Percentiles rank a stretch among this genome's conserved stretches.
Evolutionary conservation across 441 rosid species (phyloP).

Genomic region (Syzygium syzygioides): DNA sequence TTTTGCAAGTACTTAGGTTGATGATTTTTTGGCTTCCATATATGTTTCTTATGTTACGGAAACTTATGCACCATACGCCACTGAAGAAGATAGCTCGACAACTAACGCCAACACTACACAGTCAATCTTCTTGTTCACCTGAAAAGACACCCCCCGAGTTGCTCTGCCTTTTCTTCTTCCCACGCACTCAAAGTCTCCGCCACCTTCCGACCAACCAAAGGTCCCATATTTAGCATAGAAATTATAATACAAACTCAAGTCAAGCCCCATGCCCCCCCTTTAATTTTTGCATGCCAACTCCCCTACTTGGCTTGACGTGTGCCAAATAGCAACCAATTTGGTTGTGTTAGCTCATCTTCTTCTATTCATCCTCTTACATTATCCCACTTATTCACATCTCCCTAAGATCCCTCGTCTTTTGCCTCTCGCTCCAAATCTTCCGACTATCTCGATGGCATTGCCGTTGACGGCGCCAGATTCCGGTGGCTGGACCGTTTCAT

Average conservation of each 20-base stretch:
- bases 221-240: background rate
- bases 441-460: conserved; percentile 42
- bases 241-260: background rate
- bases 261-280: background rate
- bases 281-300: background rate
- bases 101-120: conserved; percentile 23
- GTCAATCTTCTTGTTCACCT: conserved; percentile 52
- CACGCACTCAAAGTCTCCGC: background rate
- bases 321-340: conserved; percentile 22
- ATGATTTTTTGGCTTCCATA: background rate
- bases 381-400: background rate
- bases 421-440: conserved; percentile 5
- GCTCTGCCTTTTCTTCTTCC: conserved; percentile 14
- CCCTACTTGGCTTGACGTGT: conserved; percentile 14
- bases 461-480: conserved; percentile 44
- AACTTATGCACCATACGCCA: background rate
- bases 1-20: background rate
- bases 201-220: conserved; percentile 19
- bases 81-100: conserved; percentile 18
- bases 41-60: background rate
- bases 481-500: conserved; percentile 30
- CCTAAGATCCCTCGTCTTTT: conserved; percentile 10
- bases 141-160: conserved; percentile 2
- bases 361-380: conserved; percentile 13
- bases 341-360: conserved; percentile 86